These are phyloP conservation scores for Coffea eugenioides DNA, from an alignment of 257 asterid genomes.

Conservation along the genomic window DNA sequence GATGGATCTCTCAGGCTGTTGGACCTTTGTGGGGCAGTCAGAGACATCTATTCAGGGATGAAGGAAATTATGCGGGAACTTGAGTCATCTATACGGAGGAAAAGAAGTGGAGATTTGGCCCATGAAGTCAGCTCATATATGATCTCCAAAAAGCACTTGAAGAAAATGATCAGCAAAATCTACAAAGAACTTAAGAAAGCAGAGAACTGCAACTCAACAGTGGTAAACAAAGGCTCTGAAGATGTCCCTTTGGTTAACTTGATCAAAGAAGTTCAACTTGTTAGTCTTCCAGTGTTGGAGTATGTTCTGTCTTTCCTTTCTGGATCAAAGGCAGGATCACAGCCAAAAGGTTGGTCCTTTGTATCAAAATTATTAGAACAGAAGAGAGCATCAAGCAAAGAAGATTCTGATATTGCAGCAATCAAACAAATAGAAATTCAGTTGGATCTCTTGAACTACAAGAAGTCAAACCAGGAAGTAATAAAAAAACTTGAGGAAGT, in stretches of 20 bases:
- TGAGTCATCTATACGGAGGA: conserved; percentile 36
- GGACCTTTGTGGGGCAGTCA: conserved; percentile 31
- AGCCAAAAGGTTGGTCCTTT: conserved; percentile 25
- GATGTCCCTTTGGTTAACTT: background rate
- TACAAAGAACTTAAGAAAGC: conserved; percentile 23
- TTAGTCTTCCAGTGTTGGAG: conserved; percentile 20
- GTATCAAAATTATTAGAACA: conserved; percentile 28
- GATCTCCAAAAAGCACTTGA: conserved; percentile 25
- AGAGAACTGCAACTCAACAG: background rate
- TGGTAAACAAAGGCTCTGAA: conserved; percentile 4
- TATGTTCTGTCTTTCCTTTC: conserved; percentile 25
- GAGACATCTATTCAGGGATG: conserved; percentile 24
- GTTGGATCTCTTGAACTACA: background rate
- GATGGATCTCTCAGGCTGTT: conserved; percentile 30
- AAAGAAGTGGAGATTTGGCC: conserved; percentile 10
- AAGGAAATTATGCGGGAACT: conserved; percentile 35
- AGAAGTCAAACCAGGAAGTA: conserved; percentile 7
- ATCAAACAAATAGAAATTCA: background rate
- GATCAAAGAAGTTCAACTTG: conserved; percentile 27
- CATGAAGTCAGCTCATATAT: conserved; percentile 17
- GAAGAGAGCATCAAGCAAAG: background rate
- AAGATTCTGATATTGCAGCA: background rate
- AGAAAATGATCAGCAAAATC: conserved; percentile 26
- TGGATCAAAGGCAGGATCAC: background rate
- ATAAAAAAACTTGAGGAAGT: conserved; percentile 4